Base-by-base conservation (phyloP, 208 protist genomes). In the Wallacemonas sp. region DNA sequence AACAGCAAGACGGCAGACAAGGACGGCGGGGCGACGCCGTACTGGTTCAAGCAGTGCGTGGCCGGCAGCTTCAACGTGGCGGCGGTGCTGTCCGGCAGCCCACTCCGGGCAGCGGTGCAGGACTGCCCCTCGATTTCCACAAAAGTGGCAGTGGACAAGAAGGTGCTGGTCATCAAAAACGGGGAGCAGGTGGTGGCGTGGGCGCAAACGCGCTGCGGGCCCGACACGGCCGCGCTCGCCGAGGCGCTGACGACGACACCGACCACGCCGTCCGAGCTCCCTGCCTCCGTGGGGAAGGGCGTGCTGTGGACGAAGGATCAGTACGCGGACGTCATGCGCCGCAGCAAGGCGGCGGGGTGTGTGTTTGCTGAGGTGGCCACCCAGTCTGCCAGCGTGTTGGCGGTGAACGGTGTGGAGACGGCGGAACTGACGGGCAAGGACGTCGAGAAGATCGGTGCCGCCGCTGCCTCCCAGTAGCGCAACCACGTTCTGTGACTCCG, bases 221-320 rank as follows among this genome's bases (percentile, higher is more conserved):
- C 69, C 29, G 70, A 80, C 55, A 33, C 53, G 1, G 64, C 41
- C 13, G 70, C 73, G 15, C 45, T 64, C 19, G 73, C 71, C 33
- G 68, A 67, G 37, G 72, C 73, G 13, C 68, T 61, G 17, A 33
- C 85, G 21, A 64, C 71, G 3, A 38, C 73, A 27, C 62, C 71
- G 36, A 62, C 68, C 45, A 68, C 48, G 45, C 53, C 65, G 32
- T 58, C 76, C 0, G 71, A 71, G 36, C 48, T 81, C 22, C 61
- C 80, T 8, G 48, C 32, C 15, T 1, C 27, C 15, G 38, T 36
- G 27, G 71, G 64, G 68, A 41, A 53, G 42, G 79, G 79, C 22
- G 66, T 92, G 24, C 8, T 92, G 42, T 87, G 83, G 82, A 62
- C 73, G 2, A 92, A 92, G 68, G 86, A 92, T 15, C 76, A 87